These are phyloP conservation scores for Casuarina equisetifolia DNA, from an alignment of 306 rosid species.

Conservation along the genomic window DNA sequence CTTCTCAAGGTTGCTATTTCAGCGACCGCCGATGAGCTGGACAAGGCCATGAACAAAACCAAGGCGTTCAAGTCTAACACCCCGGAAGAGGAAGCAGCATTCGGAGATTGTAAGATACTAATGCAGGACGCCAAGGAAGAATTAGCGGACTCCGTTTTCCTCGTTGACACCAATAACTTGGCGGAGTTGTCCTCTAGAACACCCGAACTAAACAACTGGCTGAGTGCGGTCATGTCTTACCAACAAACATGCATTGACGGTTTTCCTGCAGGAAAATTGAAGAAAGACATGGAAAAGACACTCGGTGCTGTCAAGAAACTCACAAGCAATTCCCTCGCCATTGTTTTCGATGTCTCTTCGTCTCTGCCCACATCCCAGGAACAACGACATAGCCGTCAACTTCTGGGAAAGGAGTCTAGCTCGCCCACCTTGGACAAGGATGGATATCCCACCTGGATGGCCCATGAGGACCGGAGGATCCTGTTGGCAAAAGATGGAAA, in stretches of 20 bases:
- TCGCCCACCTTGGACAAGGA: slow-evolving; percentile 28
- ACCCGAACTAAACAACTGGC: slow-evolving; percentile 69
- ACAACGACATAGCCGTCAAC: slow-evolving; percentile 29
- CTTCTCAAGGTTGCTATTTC: slow-evolving; percentile 47
- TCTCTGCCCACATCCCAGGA: slow-evolving; percentile 33
- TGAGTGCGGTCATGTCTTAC: slow-evolving; percentile 82
- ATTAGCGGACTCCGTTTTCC: slow-evolving; percentile 30
- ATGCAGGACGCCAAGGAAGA: slow-evolving; percentile 56
- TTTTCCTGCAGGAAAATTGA: slow-evolving; percentile 56
- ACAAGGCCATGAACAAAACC: slow-evolving; percentile 42
- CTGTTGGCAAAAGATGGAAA: slow-evolving; percentile 50
- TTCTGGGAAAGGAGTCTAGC: slow-evolving; percentile 12
- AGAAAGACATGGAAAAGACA: slow-evolving; percentile 35
- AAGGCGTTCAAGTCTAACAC: slow-evolving; percentile 18
- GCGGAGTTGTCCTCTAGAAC: slow-evolving; percentile 23
- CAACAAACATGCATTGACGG: slow-evolving; percentile 77
- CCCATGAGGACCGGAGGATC: slow-evolving; percentile 48
- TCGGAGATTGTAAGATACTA: slow-evolving; percentile 65
- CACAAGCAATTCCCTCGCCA: slow-evolving; percentile 78
- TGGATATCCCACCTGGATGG: slow-evolving; percentile 65
- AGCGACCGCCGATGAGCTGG: slow-evolving; percentile 39
- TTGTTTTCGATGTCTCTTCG: slow-evolving; percentile 40
- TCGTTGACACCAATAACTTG: background rate
- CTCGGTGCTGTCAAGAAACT: slow-evolving; percentile 44
- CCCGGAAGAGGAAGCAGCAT: slow-evolving; percentile 53